A percentile compares a stretch with the other conserved stretches of the same genome.
phyloP scores from a whole-genome alignment of 2,329 filamentous ascomycete species.

The Trichoderma asperellum region DNA sequence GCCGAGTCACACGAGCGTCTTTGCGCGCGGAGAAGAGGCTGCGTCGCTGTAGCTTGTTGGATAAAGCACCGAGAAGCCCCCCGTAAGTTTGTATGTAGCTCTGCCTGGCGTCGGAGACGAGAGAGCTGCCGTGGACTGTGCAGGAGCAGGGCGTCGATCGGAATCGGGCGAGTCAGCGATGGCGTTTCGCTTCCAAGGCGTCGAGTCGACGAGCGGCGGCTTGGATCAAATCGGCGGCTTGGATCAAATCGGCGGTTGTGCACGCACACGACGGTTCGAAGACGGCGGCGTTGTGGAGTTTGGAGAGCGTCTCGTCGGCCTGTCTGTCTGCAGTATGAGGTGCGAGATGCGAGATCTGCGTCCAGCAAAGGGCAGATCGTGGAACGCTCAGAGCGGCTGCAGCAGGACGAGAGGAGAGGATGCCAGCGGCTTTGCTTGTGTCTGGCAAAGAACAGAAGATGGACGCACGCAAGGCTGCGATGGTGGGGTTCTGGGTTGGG shows the following conservation, averaged over 20 bases:
- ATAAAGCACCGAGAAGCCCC: conserved; percentile 7
- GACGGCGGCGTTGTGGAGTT: neutral
- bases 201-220: conserved; percentile 3
- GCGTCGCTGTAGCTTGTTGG: conserved; percentile 5
- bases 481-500: conserved; percentile 30
- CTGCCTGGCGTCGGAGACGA: conserved; percentile 20
- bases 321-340: neutral
- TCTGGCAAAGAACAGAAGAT: neutral
- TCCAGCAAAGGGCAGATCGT: neutral
- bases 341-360: neutral
- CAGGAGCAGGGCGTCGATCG: neutral
- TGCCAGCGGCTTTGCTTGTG: conserved; percentile 7
- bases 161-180: neutral
- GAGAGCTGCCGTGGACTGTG: neutral
- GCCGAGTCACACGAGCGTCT: conserved; percentile 23
- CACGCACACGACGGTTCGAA: neutral
- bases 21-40: neutral
- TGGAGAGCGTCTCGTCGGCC: conserved; percentile 3
- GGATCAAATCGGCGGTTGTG: neutral
- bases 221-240: neutral
- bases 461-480: conserved; percentile 31
- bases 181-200: neutral
- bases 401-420: neutral
- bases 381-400: neutral
- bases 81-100: conserved; percentile 3